Base-by-base conservation (phyloP, 768 basidiomycete genomes). In the Leucocoprinus leucothites region DNA sequence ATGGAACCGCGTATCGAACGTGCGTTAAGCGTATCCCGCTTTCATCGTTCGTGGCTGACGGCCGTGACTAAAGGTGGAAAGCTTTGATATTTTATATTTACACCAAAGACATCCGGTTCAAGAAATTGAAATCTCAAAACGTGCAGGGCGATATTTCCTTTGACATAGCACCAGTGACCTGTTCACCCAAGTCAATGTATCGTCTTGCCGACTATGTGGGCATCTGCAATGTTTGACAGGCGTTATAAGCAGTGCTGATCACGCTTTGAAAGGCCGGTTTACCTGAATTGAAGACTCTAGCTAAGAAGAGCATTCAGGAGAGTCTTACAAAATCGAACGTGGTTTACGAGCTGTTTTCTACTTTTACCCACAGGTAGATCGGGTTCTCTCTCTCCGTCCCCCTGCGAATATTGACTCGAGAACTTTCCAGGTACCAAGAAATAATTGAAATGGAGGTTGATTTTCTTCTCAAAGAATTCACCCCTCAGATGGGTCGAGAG, bases 161-260 rank as follows among this genome's bases (percentile, higher is more conserved):
- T 21, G 40, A 16, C 6, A 7, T 6, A 6, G 14, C 40, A 16
- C 40, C 16, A 6, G 31, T 50, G 18, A 25, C 43, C 18, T 71
- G 70, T 22, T 72, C 71, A 9, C 70, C 71, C 52, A 71, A 72
- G 61, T 71, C 71, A 9, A 72, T 72, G 70, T 72, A 71, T 60
- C 67, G 69, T 52, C 61, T 71, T 6, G 70, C 69, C 21, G 31
- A 13, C 16, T 60, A 26, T 18, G 71, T 71, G 46, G 57, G 34
- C 36, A 25, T 46, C n/a, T 31, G 31, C 25, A 26, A 21, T 24
- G 7, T 1, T 24, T 14, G 22, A 26, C 31, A 5, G 31, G 11
- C 31, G 5, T 5, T 11, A 5, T 31, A 11, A 31, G 31, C 31
- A 11, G 11, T 31, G 31, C 31, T 31, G 31, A 31, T 5, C 11